Evolutionary conservation across 805 yeast species (phyloP).

Genomic region (Pichia cabralensis): DNA sequence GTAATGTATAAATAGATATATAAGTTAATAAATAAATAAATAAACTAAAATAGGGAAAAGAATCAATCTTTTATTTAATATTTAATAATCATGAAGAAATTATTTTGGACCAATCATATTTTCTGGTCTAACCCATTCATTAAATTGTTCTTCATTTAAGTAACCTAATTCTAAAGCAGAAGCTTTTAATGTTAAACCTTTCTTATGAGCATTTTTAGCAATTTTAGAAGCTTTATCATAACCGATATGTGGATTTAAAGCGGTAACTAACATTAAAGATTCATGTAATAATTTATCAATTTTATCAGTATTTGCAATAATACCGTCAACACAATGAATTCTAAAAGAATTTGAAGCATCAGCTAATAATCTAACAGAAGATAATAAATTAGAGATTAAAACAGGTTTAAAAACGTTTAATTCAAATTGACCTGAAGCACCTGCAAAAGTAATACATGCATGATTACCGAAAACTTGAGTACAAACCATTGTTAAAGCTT

Average conservation of each 20-base stretch:
- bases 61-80: no score
- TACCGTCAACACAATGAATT: slow-evolving; percentile 90
- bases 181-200: slow-evolving; percentile 91
- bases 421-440: slow-evolving; percentile 98
- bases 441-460: slow-evolving; percentile 90
- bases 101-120: slow-evolving; percentile 97
- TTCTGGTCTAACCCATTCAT: slow-evolving; percentile 96
- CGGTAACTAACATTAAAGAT: slow-evolving; percentile 96
- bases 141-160: slow-evolving; percentile 76
- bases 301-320: slow-evolving; percentile 77
- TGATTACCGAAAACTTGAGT: slow-evolving; percentile 97
- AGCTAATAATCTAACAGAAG: slow-evolving; percentile 78
- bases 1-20: no score
- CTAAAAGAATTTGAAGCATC: slow-evolving; percentile 90
- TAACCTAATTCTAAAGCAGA: slow-evolving; percentile 88
- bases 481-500: slow-evolving; percentile 97
- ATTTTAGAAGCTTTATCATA: slow-evolving; percentile 96
- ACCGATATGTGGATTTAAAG: slow-evolving; percentile 97
- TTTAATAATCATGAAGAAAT: no score
- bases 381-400: slow-evolving; percentile 80
- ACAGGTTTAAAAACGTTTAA: slow-evolving; percentile 97
- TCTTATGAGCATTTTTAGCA: slow-evolving; percentile 97
- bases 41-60: background rate
- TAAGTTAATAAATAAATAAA: slow-evolving; percentile 3
- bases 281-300: slow-evolving; percentile 84